These are phyloP conservation scores for Raphanus sativus DNA, from an alignment of 345 rosid genomes.

Conservation along the genomic window DNA sequence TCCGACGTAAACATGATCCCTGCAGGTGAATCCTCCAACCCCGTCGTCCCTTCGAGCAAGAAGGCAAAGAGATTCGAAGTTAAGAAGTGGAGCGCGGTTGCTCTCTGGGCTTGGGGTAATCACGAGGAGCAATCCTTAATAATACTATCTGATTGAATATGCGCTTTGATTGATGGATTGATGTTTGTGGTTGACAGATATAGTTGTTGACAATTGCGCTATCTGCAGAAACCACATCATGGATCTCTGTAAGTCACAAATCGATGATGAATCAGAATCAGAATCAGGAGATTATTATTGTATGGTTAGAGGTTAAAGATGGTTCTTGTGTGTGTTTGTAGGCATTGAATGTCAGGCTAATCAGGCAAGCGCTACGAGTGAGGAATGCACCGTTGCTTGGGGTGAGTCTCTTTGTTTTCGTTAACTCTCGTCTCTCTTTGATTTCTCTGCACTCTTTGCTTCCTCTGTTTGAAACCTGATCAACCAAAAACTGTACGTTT, in stretches of 20 bases:
- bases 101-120: slow-evolving; percentile 97
- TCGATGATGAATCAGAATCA: neutral
- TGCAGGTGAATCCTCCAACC: slow-evolving; percentile 66
- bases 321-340: slow-evolving; percentile 24
- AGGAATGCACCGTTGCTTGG: slow-evolving; percentile 99
- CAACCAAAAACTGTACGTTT: too few relatives aligned
- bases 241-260: slow-evolving; percentile 94
- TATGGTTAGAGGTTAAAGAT: neutral
- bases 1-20: slow-evolving; percentile 82
- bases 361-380: slow-evolving; percentile 91
- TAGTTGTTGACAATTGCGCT: slow-evolving; percentile 96
- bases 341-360: slow-evolving; percentile 97
- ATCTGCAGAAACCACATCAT: slow-evolving; percentile 93
- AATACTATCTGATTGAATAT: neutral
- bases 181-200: slow-evolving; percentile 52
- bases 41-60: slow-evolving; percentile 54
- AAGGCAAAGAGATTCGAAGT: slow-evolving; percentile 85
- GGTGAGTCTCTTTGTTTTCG: slow-evolving; percentile 47
- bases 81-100: slow-evolving; percentile 93
- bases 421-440: neutral
- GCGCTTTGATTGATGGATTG: slow-evolving; percentile 2
- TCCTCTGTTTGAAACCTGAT: too few relatives aligned
- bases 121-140: slow-evolving; percentile 17
- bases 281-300: neutral
- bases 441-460: neutral